phyloP scores from a whole-genome alignment of 2,329 filamentous ascomycete species.

The Phaeoacremonium minimum region DNA sequence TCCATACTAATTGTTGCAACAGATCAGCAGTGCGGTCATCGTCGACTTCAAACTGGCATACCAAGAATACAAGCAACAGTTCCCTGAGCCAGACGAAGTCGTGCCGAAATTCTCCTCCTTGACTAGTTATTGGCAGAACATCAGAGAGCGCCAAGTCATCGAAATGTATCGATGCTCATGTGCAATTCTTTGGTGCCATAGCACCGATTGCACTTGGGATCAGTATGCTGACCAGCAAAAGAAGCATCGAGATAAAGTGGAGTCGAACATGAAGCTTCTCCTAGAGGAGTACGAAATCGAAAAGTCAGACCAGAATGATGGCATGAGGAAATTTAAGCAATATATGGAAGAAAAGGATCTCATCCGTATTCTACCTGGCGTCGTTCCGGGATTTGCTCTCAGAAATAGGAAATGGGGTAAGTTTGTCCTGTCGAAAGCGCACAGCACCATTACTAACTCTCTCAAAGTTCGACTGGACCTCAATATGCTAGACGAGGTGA shows the following conservation, averaged over 20 bases:
- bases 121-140: too few relatives aligned
- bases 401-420: slow-evolving; percentile 22
- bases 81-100: too few relatives aligned
- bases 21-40: slow-evolving; percentile 22
- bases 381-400: slow-evolving; percentile 17
- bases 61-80: too few relatives aligned
- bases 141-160: too few relatives aligned
- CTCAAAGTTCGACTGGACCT: slow-evolving; percentile 12
- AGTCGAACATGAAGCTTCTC: slow-evolving; percentile 1
- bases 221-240: slow-evolving; percentile 3
- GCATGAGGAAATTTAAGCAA: slow-evolving; percentile 4
- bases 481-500: slow-evolving; percentile 6
- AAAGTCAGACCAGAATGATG: slow-evolving; percentile 3
- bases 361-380: slow-evolving; percentile 14
- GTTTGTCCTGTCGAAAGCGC: neutral
- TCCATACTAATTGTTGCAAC: neutral
- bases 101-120: too few relatives aligned
- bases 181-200: neutral
- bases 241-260: slow-evolving; percentile 2
- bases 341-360: slow-evolving; percentile 11
- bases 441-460: neutral
- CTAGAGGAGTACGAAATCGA: slow-evolving; percentile 12
- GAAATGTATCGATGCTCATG: too few relatives aligned
- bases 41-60: slow-evolving; percentile 22
- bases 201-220: neutral